Conservation (phyloP, 73 alveolate species). For the Symbiodinium pilosum region DNA sequence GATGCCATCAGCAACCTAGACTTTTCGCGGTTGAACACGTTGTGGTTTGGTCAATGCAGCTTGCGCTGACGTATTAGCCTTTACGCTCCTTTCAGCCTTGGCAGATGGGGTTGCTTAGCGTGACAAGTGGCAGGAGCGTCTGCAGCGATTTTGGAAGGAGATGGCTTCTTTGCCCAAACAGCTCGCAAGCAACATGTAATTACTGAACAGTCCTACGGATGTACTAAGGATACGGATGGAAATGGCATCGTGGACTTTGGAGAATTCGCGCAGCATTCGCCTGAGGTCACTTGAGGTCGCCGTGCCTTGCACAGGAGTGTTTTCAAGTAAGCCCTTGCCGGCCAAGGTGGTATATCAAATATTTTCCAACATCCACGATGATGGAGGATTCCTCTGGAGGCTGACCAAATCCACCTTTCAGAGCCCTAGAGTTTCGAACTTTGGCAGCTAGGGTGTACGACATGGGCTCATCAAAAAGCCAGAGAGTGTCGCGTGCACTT, state of each 20-base stretch:
- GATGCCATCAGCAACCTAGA: no score
- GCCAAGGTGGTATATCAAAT: conserved; percentile 87
- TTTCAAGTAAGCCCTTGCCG: no score
- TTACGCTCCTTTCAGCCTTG: no score
- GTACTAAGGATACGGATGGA: conserved; percentile 68
- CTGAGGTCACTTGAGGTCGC: no score
- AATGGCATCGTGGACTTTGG: conserved; percentile 84
- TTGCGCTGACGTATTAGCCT: no score
- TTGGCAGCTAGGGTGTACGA: no score
- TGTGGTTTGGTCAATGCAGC: no score
- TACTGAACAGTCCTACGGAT: not conserved
- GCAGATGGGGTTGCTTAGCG: not conserved
- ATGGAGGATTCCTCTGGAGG: not conserved
- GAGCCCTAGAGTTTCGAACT: no score
- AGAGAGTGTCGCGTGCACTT: not conserved
- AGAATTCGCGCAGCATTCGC: conserved; percentile 30
- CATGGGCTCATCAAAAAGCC: no score
- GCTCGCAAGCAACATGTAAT: not conserved
- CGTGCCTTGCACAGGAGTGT: no score
- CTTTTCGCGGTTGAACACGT: no score
- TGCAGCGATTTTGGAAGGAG: conserved; percentile 71
- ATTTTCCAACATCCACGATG: conserved; percentile 17
- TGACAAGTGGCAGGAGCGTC: conserved; percentile 35
- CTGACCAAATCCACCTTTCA: no score
- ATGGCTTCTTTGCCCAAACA: conserved; percentile 7